Evolutionary conservation across 371 early-diverging fungal genomes (phyloP).

Genomic region (Mortierella sp.): DNA sequence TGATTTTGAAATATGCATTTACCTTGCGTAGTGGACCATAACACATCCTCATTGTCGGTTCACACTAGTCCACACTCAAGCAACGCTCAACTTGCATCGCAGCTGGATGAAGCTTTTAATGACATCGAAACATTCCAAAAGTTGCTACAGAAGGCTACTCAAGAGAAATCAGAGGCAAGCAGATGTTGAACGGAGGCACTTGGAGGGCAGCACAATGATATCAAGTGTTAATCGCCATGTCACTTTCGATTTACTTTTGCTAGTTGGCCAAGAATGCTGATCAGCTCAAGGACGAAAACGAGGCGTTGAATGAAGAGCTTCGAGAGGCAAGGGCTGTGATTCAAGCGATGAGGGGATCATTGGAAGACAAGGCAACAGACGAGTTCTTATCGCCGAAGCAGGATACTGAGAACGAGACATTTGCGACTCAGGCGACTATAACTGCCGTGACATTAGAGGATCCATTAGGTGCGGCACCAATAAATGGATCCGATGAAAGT

Average conservation of each 20-base stretch:
- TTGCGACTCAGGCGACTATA: not conserved
- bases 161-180: conserved; percentile 46
- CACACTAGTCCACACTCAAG: conserved; percentile 36
- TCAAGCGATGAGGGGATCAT: conserved; percentile 37
- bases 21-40: not conserved
- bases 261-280: conserved; percentile 35
- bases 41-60: not conserved
- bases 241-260: no score
- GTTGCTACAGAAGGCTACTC: conserved; percentile 43
- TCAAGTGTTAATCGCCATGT: no score
- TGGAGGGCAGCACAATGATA: no score
- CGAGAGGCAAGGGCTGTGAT: conserved; percentile 36
- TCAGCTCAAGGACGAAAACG: conserved; percentile 40
- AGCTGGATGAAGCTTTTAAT: conserved; percentile 43
- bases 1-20: not conserved
- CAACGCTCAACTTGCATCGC: conserved; percentile 42
- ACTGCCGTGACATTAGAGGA: conserved; percentile 7
- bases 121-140: conserved; percentile 45
- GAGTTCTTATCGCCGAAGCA: conserved; percentile 36
- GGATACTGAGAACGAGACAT: conserved; percentile 9
- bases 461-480: conserved; percentile 10
- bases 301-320: conserved; percentile 35
- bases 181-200: no score
- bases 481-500: not conserved
- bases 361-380: conserved; percentile 39